Evolutionary conservation across 176 grass and related monocot genomes (phyloP), one percentile per base, ranked within the genome.

Genomic region (Avena eriantha): DNA sequence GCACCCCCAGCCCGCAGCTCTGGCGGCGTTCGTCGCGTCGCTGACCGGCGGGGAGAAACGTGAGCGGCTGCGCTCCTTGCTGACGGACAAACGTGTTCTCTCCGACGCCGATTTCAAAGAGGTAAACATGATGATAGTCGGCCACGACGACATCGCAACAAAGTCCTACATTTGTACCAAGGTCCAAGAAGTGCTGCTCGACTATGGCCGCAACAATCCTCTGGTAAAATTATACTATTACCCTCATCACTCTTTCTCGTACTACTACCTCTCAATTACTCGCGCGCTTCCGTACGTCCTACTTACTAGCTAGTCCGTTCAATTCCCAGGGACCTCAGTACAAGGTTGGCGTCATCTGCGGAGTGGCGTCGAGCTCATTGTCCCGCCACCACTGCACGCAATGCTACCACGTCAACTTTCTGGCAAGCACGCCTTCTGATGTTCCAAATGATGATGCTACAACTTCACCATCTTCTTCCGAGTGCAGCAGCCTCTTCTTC

Each of bases 381-480:
- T 61, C 22, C 10, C 1, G 10, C 3, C 4, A 12, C 9, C 1
- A 12, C 21, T 11, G n/a, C 59, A 14, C 22, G 8, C 11, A 10
- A 31, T 65, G 61, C 61, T 65, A 31, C 61, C 61, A 65, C 31
- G 61, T 65, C 11, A 65, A 65, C 61, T 65, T 65, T 29, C 61
- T 65, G 23, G 61, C 61, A 0, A 65, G 61, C 61, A 15, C 3
- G 1, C 12, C 23, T 65, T 12, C 61, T 16, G 61, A 64, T 64
- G n/a, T 26, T 17, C 50, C 50, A 53, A 17, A 18, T 55, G 53
- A 18, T 55, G 53, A 55, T 29, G 60, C 4, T 29, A 65, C 61
- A 5, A 15, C 0, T 0, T 29, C 61, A 7, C 24, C 23, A 10
- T 41, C 39, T 41, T 41, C 39, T 41, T 13, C 12, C 2, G 31